Percentiles rank a stretch among this genome's conserved stretches.
Evolutionary conservation across 805 yeast genomes (phyloP).

Genomic region (Spencermartinsiella europaea): DNA sequence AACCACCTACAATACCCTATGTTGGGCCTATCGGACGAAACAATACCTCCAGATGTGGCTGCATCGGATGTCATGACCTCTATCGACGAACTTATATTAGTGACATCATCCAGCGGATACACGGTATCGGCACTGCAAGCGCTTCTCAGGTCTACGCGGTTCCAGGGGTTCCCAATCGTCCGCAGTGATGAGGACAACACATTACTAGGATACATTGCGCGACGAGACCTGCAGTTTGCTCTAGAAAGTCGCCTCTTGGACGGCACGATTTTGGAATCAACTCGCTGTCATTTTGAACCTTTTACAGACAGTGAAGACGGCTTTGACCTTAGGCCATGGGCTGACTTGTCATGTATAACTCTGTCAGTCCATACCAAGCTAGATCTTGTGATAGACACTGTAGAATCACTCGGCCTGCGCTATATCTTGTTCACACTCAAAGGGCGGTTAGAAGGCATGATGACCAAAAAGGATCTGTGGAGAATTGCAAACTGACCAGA

Average conservation of each 20-base stretch:
- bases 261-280: constrained; percentile 6
- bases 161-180: constrained; percentile 44
- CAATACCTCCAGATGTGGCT: constrained; percentile 36
- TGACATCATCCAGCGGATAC: constrained; percentile 21
- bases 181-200: constrained; percentile 26
- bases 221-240: constrained; percentile 35
- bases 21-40: constrained; percentile 35
- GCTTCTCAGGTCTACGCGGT: constrained; percentile 18
- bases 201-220: constrained; percentile 41
- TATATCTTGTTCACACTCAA: constrained; percentile 30
- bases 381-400: constrained; percentile 35
- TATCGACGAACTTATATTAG: constrained; percentile 26
- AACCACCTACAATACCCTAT: constrained; percentile 37
- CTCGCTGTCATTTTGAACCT: not conserved
- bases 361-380: constrained; percentile 32
- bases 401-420: constrained; percentile 37
- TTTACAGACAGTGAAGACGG: not conserved
- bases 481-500: constrained; percentile 12
- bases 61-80: constrained; percentile 36
- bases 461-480: constrained; percentile 35
- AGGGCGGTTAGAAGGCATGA: constrained; percentile 34
- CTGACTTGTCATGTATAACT: constrained; percentile 27
- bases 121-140: constrained; percentile 29
- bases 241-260: constrained; percentile 19
- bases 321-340: constrained; percentile 16